A percentile compares a stretch with the other conserved stretches of the same genome.
These are phyloP conservation scores for Penicillium sp. DNA, from an alignment of 2,329 filamentous ascomycete species.

Conservation along the genomic window DNA sequence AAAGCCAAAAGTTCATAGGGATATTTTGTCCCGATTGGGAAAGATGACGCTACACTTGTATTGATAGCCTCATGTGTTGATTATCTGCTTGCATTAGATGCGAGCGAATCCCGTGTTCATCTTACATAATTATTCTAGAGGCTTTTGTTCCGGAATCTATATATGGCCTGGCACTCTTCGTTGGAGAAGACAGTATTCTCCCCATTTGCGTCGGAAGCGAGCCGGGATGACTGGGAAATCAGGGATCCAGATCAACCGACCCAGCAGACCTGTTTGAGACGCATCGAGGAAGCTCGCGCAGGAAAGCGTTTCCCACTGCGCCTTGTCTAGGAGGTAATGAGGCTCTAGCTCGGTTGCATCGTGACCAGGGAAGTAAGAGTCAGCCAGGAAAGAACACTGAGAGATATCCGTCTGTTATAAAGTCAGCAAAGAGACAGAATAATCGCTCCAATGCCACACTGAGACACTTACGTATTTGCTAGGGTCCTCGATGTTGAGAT, in stretches of 20 bases:
- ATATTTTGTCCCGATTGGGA: slow-evolving; percentile 33
- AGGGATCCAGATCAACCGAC: slow-evolving; percentile 74
- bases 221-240: slow-evolving; percentile 60
- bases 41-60: slow-evolving; percentile 20
- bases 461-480: slow-evolving; percentile 66
- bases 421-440: slow-evolving; percentile 6
- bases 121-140: background rate
- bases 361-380: slow-evolving; percentile 65
- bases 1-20: slow-evolving; percentile 20
- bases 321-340: slow-evolving; percentile 62
- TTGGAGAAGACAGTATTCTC: slow-evolving; percentile 73
- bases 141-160: background rate
- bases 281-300: slow-evolving; percentile 77
- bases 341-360: slow-evolving; percentile 62
- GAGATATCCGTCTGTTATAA: slow-evolving; percentile 53
- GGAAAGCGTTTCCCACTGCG: slow-evolving; percentile 67
- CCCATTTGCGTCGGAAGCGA: slow-evolving; percentile 67
- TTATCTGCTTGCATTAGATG: slow-evolving; percentile 1
- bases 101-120: background rate
- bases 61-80: background rate
- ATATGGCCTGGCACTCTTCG: slow-evolving; percentile 28
- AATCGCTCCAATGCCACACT: background rate
- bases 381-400: slow-evolving; percentile 74
- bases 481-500: slow-evolving; percentile 75
- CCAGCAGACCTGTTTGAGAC: slow-evolving; percentile 61